Base-by-base conservation (phyloP, 768 basidiomycete species). In the Mycena alexandri region DNA sequence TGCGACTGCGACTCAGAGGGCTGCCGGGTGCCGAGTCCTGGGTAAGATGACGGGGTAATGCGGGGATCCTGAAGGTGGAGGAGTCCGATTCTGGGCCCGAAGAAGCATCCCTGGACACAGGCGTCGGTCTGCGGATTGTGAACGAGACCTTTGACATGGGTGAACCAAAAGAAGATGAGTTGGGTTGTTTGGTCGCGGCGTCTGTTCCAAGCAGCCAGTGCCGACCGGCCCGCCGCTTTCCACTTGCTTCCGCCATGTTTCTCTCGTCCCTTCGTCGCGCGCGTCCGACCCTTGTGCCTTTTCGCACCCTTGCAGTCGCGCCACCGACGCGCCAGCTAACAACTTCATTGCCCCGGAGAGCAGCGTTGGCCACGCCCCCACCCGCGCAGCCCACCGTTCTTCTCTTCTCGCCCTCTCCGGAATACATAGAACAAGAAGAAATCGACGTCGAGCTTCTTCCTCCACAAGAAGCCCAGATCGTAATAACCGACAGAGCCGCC, bases 71-170 rank as follows among this genome's bases (percentile, higher is more conserved):
- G 80, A 90, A 90, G 21, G 77, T 75, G 1, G 80, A 6, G 6
- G 29, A 72, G 68, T 89, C 90, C 0, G 89, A 89, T 44, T 91
- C 92, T 47, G 85, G 82, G 12, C 88, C 90, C 36, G 89, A 85
- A 0, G 92, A 92, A 0, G 83, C 76, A 19, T 85, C 84, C 13
- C 91, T 85, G 8, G 92, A 90, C 0, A 83, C 75, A 0, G 93
- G 91, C 0, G 89, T 89, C 0, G 95, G 95, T 10, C 93, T 86
- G 47, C 93, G 88, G 63, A 97, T 85, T 2, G 92, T 95, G 79
- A 97, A 96, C 0, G 95, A 96, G 44, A 96, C 85, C 70, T 88
- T 86, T 57, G 75, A 71, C 67, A 76, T 75, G 62, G 66, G 67
- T 11, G 38, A 43, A 56, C 34, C 34, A 46, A 17, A 56, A 14